Percentiles rank a stretch among this genome's conserved stretches.
Evolutionary conservation across 2,329 filamentous ascomycete species (phyloP).

Genomic region (Penicillium sp.): DNA sequence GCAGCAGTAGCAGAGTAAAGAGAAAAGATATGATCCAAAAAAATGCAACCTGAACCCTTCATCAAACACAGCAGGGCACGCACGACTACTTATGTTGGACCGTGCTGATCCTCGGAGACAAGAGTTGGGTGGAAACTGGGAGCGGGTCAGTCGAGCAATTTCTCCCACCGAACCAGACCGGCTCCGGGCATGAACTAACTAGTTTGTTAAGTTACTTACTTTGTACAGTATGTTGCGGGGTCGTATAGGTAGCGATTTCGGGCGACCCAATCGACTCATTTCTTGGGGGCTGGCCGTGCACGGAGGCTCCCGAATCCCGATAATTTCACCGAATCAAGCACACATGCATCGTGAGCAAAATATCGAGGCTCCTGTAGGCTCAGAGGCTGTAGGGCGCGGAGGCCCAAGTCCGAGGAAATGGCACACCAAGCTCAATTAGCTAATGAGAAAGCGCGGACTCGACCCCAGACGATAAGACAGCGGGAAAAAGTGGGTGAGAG

Average conservation of each 20-base stretch:
- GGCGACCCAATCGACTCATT: neutral
- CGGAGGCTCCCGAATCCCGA: slow-evolving; percentile 2
- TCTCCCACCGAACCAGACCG: slow-evolving; percentile 9
- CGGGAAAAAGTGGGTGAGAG: slow-evolving; percentile 1
- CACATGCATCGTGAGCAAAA: neutral
- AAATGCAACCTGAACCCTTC: slow-evolving; percentile 5
- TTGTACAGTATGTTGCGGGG: neutral
- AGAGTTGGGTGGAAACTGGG: neutral
- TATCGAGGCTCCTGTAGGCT: slow-evolving; percentile 13
- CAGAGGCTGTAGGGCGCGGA: slow-evolving; percentile 4
- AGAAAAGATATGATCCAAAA: neutral
- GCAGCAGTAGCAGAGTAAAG: neutral
- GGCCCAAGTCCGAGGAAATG: slow-evolving; percentile 21
- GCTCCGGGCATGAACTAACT: neutral
- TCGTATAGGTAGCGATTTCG: neutral
- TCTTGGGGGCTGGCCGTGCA: neutral
- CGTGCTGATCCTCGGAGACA: slow-evolving; percentile 9
- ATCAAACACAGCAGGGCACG: neutral
- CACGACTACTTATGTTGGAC: slow-evolving; percentile 9
- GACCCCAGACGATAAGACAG: slow-evolving; percentile 14
- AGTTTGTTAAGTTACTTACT: no score
- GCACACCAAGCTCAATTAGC: slow-evolving; percentile 20
- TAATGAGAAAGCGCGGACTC: slow-evolving; percentile 21
- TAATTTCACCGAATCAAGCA: neutral
- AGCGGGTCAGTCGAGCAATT: slow-evolving; percentile 5